Evolutionary conservation across 495 filamentous ascomycete genomes (phyloP).

Genomic region (Pyrenula aspistea): DNA sequence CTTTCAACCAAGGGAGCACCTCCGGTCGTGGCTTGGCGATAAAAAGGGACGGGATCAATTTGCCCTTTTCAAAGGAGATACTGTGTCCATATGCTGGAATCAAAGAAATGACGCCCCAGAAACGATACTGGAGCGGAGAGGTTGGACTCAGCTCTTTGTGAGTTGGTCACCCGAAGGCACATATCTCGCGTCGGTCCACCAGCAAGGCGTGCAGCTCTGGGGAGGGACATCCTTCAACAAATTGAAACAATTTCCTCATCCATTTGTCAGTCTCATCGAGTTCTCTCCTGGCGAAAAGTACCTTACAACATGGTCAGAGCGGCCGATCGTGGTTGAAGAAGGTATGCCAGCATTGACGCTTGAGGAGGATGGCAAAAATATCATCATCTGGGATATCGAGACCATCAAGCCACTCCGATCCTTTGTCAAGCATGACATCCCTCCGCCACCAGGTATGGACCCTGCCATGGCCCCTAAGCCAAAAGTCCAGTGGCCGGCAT

Average conservation of each 20-base stretch:
- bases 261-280: slow-evolving; percentile 87
- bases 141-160: slow-evolving; percentile 96
- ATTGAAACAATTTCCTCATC: slow-evolving; percentile 86
- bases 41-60: slow-evolving; percentile 83
- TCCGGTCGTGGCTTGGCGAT: slow-evolving; percentile 86
- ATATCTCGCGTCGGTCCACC: slow-evolving; percentile 86
- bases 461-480: slow-evolving; percentile 64
- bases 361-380: slow-evolving; percentile 98
- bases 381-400: slow-evolving; percentile 95
- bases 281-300: slow-evolving; percentile 92
- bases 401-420: slow-evolving; percentile 83
- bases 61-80: slow-evolving; percentile 78
- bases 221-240: slow-evolving; percentile 80
- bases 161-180: slow-evolving; percentile 96
- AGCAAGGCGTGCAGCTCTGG: slow-evolving; percentile 94
- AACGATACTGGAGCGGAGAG: slow-evolving; percentile 72
- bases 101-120: slow-evolving; percentile 87
- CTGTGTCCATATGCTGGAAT: slow-evolving; percentile 94
- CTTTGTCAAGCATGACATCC: slow-evolving; percentile 72
- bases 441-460: slow-evolving; percentile 43
- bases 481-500: slow-evolving; percentile 95
- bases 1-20: slow-evolving; percentile 85
- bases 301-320: slow-evolving; percentile 89
- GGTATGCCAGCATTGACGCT: slow-evolving; percentile 62
- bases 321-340: slow-evolving; percentile 83